A percentile compares a stretch with the other conserved stretches of the same genome.
Evolutionary conservation across 1,139 yeast genomes (phyloP).

Genomic region (Saccharomycopsis crataegensis): DNA sequence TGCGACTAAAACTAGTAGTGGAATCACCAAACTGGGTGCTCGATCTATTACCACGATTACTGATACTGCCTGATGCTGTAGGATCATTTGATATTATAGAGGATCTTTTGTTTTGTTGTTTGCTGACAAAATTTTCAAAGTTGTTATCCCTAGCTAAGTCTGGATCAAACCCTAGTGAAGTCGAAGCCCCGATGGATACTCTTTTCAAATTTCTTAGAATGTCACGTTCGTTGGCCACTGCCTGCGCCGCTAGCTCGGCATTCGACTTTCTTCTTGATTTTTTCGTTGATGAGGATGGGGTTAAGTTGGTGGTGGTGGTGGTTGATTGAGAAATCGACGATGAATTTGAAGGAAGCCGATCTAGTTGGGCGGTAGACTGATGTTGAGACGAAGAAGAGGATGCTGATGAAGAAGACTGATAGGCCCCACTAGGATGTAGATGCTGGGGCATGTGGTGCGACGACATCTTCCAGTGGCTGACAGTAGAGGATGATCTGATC

Average conservation of each 20-base stretch:
- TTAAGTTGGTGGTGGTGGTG: conserved; percentile 1
- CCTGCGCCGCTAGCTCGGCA: conserved; percentile 30
- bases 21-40: background rate
- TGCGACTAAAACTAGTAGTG: background rate
- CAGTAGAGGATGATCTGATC: background rate
- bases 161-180: conserved; percentile 35
- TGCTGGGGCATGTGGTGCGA: no score
- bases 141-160: conserved; percentile 32
- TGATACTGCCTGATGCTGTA: background rate
- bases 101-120: conserved; percentile 12
- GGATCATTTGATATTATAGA: background rate
- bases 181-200: conserved; percentile 36
- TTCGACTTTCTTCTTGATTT: conserved; percentile 24
- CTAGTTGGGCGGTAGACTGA: background rate
- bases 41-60: background rate
- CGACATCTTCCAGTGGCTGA: background rate
- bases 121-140: conserved; percentile 18
- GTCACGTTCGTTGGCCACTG: conserved; percentile 42
- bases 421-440: no score
- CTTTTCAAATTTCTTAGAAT: conserved; percentile 41
- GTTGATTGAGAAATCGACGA: background rate
- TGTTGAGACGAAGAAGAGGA: no score
- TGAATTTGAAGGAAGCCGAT: background rate
- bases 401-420: no score
- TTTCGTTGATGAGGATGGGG: background rate